Percentiles rank a stretch among this genome's conserved stretches.
Evolutionary conservation across 208 protist genomes (phyloP).

Genomic region (Leishmania mexicana): DNA sequence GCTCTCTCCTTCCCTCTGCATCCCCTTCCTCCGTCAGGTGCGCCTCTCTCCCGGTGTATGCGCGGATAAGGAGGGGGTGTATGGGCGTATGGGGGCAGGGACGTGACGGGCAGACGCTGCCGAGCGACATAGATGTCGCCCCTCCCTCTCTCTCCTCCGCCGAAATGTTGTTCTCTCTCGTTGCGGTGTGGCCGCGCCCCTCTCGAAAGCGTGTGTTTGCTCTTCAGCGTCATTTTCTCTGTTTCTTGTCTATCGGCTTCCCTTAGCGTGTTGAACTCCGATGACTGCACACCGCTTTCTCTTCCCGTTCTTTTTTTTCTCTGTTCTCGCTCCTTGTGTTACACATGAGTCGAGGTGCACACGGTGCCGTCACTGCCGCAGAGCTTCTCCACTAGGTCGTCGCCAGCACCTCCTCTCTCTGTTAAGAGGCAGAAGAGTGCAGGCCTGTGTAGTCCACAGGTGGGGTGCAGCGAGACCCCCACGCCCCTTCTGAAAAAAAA

Average conservation of each 20-base stretch:
- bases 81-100: neutral
- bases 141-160: neutral
- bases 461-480: neutral
- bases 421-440: neutral
- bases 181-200: neutral
- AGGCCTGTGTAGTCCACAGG: neutral
- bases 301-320: neutral
- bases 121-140: neutral
- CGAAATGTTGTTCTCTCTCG: neutral
- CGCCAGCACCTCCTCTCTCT: neutral
- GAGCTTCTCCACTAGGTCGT: neutral
- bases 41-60: neutral
- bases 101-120: neutral
- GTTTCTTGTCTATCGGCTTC: constrained; percentile 7
- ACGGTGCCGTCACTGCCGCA: neutral
- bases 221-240: neutral
- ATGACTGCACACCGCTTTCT: neutral
- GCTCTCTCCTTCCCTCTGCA: constrained; percentile 3
- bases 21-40: constrained; percentile 1
- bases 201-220: neutral
- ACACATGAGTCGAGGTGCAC: neutral
- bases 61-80: neutral
- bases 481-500: neutral
- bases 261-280: neutral
- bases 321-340: neutral